A percentile compares a stretch with the other conserved stretches of the same genome.
Evolutionary conservation across 306 rosid species (phyloP).

Genomic region (Cyamopsis tetragonoloba): DNA sequence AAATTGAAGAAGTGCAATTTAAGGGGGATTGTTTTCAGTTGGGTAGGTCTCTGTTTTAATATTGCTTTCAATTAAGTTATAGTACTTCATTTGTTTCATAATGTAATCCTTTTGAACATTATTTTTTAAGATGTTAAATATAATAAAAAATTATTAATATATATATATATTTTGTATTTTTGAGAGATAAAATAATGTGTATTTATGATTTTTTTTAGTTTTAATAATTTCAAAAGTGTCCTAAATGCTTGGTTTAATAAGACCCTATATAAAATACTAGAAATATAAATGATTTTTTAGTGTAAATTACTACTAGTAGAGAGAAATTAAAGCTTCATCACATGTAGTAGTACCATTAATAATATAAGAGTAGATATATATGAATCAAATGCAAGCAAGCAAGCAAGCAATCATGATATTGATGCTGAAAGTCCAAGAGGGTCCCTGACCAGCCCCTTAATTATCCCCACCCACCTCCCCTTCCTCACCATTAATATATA

Average conservation of each 20-base stretch:
- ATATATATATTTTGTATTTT: no score
- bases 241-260: no score
- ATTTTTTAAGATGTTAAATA: no score
- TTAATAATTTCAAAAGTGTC: no score
- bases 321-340: background rate
- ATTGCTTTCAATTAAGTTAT: conserved; percentile 44
- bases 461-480: conserved; percentile 64
- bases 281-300: no score
- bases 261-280: no score
- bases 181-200: no score
- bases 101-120: no score
- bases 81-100: background rate
- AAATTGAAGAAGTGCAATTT: conserved; percentile 76
- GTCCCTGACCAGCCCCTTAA: conserved; percentile 33
- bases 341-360: conserved; percentile 20
- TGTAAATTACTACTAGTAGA: no score
- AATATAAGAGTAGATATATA: no score
- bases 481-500: conserved; percentile 60
- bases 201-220: background rate
- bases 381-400: conserved; percentile 79
- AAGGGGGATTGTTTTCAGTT: conserved; percentile 55
- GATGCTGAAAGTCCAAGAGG: conserved; percentile 47
- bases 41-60: conserved; percentile 77
- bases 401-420: conserved; percentile 76
- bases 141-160: no score